Evolutionary conservation across 139 green algal species (phyloP).

Genomic region (Deuterostichococcus epilithicus): DNA sequence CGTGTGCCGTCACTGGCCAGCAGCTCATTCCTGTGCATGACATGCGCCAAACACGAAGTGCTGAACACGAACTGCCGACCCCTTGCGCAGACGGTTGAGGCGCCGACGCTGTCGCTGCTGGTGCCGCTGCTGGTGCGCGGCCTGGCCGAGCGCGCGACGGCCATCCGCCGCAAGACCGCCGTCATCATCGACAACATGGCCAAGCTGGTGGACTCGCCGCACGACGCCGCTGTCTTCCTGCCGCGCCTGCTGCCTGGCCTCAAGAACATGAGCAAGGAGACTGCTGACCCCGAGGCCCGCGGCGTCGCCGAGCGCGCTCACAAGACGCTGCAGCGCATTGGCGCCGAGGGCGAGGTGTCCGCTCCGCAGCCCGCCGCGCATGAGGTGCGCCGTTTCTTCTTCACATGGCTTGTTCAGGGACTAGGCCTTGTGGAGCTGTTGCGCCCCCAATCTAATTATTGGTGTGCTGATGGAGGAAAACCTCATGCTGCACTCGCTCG

Average conservation of each 20-base stretch:
- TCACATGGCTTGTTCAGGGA: too few relatives aligned
- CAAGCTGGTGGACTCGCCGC: slow-evolving; percentile 86
- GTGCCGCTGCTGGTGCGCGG: slow-evolving; percentile 84
- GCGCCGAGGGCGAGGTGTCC: slow-evolving; percentile 37
- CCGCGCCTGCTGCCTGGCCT: slow-evolving; percentile 72
- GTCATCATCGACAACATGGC: slow-evolving; percentile 93
- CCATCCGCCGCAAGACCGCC: slow-evolving; percentile 85
- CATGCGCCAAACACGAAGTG: neutral
- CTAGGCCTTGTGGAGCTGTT: too few relatives aligned
- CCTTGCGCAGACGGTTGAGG: slow-evolving; percentile 61
- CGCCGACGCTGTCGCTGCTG: slow-evolving; percentile 80
- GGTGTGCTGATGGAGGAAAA: too few relatives aligned
- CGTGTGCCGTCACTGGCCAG: too few relatives aligned
- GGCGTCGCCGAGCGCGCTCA: slow-evolving; percentile 52
- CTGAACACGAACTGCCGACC: too few relatives aligned
- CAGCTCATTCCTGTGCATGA: neutral
- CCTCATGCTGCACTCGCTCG: too few relatives aligned
- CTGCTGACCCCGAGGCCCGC: slow-evolving; percentile 88
- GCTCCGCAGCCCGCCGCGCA: slow-evolving; percentile 3
- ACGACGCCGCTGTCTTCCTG: slow-evolving; percentile 81
- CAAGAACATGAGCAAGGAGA: slow-evolving; percentile 67
- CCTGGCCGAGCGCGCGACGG: slow-evolving; percentile 75
- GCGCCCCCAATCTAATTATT: too few relatives aligned
- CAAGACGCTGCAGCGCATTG: slow-evolving; percentile 53
- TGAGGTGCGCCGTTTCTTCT: neutral